A percentile compares a stretch with the other conserved stretches of the same genome.
These are phyloP conservation scores for Calamus simplicifolius DNA, from an alignment of 176 grass and related monocot species.

Conservation along the genomic window DNA sequence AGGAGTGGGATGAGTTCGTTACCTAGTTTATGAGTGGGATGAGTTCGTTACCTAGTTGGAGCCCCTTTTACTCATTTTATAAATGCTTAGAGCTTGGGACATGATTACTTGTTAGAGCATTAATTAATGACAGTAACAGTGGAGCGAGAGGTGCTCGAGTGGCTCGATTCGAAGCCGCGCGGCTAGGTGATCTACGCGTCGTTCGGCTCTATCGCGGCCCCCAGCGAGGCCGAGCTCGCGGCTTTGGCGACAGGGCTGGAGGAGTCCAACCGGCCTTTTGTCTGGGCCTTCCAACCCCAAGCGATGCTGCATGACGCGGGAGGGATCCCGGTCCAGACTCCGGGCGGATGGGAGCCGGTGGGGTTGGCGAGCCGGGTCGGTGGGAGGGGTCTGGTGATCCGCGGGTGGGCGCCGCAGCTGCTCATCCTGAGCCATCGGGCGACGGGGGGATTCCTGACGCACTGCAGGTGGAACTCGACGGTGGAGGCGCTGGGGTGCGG, in stretches of 20 bases:
- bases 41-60: too few relatives aligned
- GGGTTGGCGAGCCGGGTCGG: conserved; percentile 11
- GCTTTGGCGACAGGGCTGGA: conserved; percentile 24
- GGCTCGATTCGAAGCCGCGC: conserved; percentile 28
- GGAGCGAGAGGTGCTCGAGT: conserved; percentile 22
- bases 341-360: background rate
- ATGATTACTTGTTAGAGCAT: too few relatives aligned
- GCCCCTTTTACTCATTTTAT: too few relatives aligned
- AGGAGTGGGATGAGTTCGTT: too few relatives aligned
- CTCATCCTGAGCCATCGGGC: conserved; percentile 15
- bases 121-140: too few relatives aligned
- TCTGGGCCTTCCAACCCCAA: conserved; percentile 23
- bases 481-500: too few relatives aligned
- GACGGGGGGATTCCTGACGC: conserved; percentile 18
- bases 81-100: too few relatives aligned
- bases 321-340: conserved; percentile 12
- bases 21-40: too few relatives aligned
- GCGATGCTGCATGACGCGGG: conserved; percentile 16
- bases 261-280: conserved; percentile 17
- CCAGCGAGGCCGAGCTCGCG: conserved; percentile 26
- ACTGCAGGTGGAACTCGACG: too few relatives aligned
- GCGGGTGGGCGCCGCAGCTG: conserved; percentile 16
- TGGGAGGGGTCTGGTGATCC: conserved; percentile 29
- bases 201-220: conserved; percentile 29
- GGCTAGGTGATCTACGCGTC: conserved; percentile 32